A percentile compares a stretch with the other conserved stretches of the same genome.
Evolutionary conservation across 768 basidiomycete species (phyloP).

Genomic region (Tulasnella sp.): DNA sequence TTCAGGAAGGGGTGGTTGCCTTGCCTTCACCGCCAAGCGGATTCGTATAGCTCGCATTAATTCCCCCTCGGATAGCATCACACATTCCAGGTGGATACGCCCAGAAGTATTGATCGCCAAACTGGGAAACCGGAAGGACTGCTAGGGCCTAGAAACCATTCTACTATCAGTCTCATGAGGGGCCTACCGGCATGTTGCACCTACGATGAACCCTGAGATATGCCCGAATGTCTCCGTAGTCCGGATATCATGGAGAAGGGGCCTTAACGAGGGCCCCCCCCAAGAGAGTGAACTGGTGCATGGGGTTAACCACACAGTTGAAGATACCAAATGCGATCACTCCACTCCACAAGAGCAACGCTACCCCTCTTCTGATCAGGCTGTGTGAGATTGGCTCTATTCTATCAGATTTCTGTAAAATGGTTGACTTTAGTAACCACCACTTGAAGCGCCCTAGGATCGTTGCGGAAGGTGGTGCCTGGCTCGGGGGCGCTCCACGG

Average conservation of each 20-base stretch:
- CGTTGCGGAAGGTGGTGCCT: background rate
- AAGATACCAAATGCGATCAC: background rate
- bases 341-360: background rate
- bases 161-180: too few species aligned
- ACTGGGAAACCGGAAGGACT: too few species aligned
- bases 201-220: background rate
- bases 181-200: too few species aligned
- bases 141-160: too few species aligned
- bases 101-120: too few species aligned
- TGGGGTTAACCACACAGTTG: background rate
- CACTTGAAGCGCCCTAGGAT: background rate
- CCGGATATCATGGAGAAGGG: background rate
- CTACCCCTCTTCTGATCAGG: background rate
- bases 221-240: background rate
- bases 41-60: too few species aligned
- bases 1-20: too few species aligned
- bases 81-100: too few species aligned
- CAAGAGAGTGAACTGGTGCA: background rate
- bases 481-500: background rate
- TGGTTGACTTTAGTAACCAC: background rate
- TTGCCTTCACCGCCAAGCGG: too few species aligned
- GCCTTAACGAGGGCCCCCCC: background rate
- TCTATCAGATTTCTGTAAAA: background rate
- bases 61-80: too few species aligned
- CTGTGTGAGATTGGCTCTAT: background rate